Percentiles rank a stretch among this genome's conserved stretches.
phyloP scores from a whole-genome alignment of 345 rosid species.

The Citrus trifoliata region DNA sequence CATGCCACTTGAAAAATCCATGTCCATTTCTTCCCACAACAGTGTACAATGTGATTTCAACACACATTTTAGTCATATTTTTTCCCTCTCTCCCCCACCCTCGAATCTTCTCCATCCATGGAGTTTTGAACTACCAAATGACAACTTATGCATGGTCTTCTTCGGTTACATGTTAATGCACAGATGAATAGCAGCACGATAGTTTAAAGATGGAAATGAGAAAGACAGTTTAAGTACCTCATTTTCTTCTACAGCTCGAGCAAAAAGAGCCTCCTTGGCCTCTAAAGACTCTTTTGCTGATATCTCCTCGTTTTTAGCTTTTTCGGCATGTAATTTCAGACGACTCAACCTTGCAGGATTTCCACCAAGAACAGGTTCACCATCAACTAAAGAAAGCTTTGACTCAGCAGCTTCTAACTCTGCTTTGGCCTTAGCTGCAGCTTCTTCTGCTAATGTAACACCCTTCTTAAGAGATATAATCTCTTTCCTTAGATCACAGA shows the following conservation, averaged over 20 bases:
- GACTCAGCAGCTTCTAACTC: slow-evolving; percentile 81
- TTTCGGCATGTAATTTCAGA: slow-evolving; percentile 65
- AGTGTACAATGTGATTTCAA: neutral
- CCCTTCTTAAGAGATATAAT: slow-evolving; percentile 58
- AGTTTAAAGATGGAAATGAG: neutral
- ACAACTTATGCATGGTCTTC: neutral
- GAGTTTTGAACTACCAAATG: neutral
- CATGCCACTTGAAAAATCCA: neutral
- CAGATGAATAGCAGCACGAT: neutral
- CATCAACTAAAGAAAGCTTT: slow-evolving; percentile 76
- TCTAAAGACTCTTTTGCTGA: slow-evolving; percentile 64
- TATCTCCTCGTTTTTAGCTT: slow-evolving; percentile 58
- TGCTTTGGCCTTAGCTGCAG: slow-evolving; percentile 62
- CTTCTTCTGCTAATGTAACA: slow-evolving; percentile 65
- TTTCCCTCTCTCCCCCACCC: no score
- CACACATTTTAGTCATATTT: neutral
- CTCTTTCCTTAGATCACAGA: slow-evolving; percentile 89
- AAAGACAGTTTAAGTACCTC: slow-evolving; percentile 51
- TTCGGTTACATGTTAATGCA: neutral
- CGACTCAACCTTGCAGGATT: slow-evolving; percentile 80
- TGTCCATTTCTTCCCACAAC: neutral
- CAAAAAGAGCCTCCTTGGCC: slow-evolving; percentile 89
- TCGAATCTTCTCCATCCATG: neutral
- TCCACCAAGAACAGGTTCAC: slow-evolving; percentile 92
- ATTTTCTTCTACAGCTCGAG: slow-evolving; percentile 74